Conservation (phyloP, 1,284 basidiomycete genomes). For the Malassezia pachydermatis region DNA sequence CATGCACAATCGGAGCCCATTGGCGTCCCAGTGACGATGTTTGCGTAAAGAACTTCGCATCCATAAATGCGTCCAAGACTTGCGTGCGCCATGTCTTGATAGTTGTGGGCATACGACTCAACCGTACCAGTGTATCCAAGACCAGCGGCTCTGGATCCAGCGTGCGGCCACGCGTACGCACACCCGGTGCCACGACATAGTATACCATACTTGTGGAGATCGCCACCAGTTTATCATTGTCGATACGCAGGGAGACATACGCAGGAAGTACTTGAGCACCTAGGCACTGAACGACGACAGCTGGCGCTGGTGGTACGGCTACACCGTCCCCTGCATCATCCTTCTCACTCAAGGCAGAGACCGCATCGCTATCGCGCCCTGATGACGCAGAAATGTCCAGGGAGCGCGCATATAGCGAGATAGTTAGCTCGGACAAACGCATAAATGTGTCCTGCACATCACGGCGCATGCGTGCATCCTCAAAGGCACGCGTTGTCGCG, state of each 20-base stretch:
- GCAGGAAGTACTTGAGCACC: slow-evolving; percentile 63
- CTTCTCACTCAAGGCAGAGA: slow-evolving; percentile 13
- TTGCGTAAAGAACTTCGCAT: slow-evolving; percentile 75
- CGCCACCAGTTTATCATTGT: slow-evolving; percentile 69
- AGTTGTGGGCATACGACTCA: slow-evolving; percentile 66
- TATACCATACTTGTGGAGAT: slow-evolving; percentile 74
- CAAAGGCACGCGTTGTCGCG: slow-evolving; percentile 68
- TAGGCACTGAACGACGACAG: slow-evolving; percentile 56
- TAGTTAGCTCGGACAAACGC: slow-evolving; percentile 71
- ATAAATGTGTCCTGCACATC: slow-evolving; percentile 84
- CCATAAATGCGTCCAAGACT: slow-evolving; percentile 71
- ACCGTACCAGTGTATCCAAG: slow-evolving; percentile 58
- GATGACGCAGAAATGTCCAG: slow-evolving; percentile 55
- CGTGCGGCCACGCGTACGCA: slow-evolving; percentile 54
- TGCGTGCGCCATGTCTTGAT: slow-evolving; percentile 74
- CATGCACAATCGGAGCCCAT: slow-evolving; percentile 71
- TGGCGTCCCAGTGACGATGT: slow-evolving; percentile 54
- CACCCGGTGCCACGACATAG: slow-evolving; percentile 69
- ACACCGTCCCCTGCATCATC: slow-evolving; percentile 14
- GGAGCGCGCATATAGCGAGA: slow-evolving; percentile 63
- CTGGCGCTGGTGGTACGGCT: neutral
- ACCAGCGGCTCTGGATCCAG: slow-evolving; percentile 52
- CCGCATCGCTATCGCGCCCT: slow-evolving; percentile 9
- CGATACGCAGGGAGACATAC: slow-evolving; percentile 68
- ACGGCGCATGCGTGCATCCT: slow-evolving; percentile 75